Percentiles rank a stretch among this genome's conserved stretches.
phyloP scores from a whole-genome alignment of 257 asterid genomes.

The Paraleonurus japonicus region DNA sequence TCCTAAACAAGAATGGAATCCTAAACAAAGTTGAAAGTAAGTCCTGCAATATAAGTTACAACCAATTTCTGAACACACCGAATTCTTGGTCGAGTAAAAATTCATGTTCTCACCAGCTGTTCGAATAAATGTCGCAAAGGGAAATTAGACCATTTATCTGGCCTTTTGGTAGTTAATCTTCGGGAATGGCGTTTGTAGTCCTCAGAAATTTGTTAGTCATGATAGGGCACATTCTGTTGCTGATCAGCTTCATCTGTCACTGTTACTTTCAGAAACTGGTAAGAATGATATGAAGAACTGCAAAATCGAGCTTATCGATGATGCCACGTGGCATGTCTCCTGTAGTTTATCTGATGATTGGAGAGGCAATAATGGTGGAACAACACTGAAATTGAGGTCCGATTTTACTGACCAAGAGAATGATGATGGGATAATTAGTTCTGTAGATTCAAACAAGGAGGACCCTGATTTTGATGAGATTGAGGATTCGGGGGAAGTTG shows the following conservation, averaged over 20 bases:
- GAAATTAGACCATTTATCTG: background rate
- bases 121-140: slow-evolving; percentile 35
- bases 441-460: slow-evolving; percentile 23
- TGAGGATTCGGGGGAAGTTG: slow-evolving; percentile 70
- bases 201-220: too few species aligned
- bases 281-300: slow-evolving; percentile 33
- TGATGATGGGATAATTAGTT: slow-evolving; percentile 15
- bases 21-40: too few species aligned
- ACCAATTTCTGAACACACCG: too few species aligned
- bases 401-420: slow-evolving; percentile 19
- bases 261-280: slow-evolving; percentile 37
- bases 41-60: too few species aligned
- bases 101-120: slow-evolving; percentile 37
- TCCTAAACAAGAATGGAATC: too few species aligned
- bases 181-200: slow-evolving; percentile 28
- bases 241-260: slow-evolving; percentile 51
- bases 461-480: slow-evolving; percentile 56
- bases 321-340: slow-evolving; percentile 66
- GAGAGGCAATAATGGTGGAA: slow-evolving; percentile 36
- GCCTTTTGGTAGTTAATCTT: background rate
- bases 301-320: slow-evolving; percentile 58
- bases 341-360: slow-evolving; percentile 65
- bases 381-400: slow-evolving; percentile 17
- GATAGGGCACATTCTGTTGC: slow-evolving; percentile 27
- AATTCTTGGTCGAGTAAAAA: too few species aligned